Evolutionary conservation across 192 early-diverging fungal species (phyloP).

Genomic region (Coemansia erecta): DNA sequence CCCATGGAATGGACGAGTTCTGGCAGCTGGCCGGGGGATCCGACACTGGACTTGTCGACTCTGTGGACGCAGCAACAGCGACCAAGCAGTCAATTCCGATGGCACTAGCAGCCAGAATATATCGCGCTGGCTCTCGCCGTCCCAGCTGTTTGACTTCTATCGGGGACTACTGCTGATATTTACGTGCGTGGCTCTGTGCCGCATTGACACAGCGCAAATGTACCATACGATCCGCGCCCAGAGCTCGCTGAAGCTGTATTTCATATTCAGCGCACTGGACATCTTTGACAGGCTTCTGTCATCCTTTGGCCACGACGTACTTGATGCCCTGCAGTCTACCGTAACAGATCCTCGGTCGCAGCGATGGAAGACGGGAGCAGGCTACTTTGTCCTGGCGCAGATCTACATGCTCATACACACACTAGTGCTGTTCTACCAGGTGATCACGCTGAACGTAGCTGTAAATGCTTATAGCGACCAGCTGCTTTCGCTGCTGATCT

Average conservation of each 20-base stretch:
- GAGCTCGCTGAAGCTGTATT: slow-evolving; percentile 93
- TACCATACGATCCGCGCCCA: slow-evolving; percentile 98
- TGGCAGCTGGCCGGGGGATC: slow-evolving; percentile 6
- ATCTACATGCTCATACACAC: slow-evolving; percentile 88
- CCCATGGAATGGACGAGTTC: slow-evolving; percentile 19
- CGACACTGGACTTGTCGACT: slow-evolving; percentile 8
- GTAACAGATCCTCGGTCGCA: slow-evolving; percentile 38
- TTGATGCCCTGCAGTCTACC: slow-evolving; percentile 90
- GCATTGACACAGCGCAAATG: slow-evolving; percentile 81
- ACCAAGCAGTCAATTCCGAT: not conserved
- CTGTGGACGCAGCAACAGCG: slow-evolving; percentile 5
- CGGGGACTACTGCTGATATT: slow-evolving; percentile 79
- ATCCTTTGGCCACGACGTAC: slow-evolving; percentile 90
- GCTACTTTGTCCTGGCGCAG: slow-evolving; percentile 72
- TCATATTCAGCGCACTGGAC: slow-evolving; percentile 95
- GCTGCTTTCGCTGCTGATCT: slow-evolving; percentile 86
- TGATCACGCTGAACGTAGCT: slow-evolving; percentile 93
- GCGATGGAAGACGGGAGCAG: slow-evolving; percentile 42
- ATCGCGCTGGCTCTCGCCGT: slow-evolving; percentile 62
- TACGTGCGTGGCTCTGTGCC: slow-evolving; percentile 72
- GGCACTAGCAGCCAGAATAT: slow-evolving; percentile 5
- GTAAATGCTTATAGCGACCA: slow-evolving; percentile 96
- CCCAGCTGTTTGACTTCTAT: slow-evolving; percentile 88
- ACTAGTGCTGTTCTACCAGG: slow-evolving; percentile 90
- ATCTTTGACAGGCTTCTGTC: slow-evolving; percentile 91